Conservation (phyloP, 2,329 filamentous ascomycete genomes). For the Trichoderma cornu-damae region DNA sequence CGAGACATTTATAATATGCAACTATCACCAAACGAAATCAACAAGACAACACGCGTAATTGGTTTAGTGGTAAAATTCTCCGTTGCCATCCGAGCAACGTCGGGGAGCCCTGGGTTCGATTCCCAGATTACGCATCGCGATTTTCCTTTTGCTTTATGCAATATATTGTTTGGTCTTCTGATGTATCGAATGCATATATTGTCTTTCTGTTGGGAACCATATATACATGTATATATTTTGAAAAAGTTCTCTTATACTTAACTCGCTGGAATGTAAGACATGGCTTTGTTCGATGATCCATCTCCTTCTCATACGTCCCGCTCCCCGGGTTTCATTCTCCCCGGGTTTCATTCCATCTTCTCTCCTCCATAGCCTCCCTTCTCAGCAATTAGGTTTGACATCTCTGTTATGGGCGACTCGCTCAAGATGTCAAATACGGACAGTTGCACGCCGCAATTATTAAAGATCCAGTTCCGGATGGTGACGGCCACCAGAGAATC, state of each 20-base stretch:
- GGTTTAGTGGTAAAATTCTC: slow-evolving; percentile 33
- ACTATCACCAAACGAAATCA: fast-evolving
- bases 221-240: too few species aligned
- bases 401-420: slow-evolving; percentile 37
- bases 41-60: slow-evolving; percentile 13
- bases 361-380: slow-evolving; percentile 28
- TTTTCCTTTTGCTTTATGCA: not conserved
- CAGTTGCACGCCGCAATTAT: slow-evolving; percentile 41
- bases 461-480: slow-evolving; percentile 47
- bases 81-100: slow-evolving; percentile 30
- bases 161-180: not conserved
- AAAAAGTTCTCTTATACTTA: too few species aligned
- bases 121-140: slow-evolving; percentile 26
- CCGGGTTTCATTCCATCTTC: not conserved
- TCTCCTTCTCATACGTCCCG: too few species aligned
- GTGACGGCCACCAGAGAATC: slow-evolving; percentile 51
- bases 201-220: too few species aligned
- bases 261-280: too few species aligned
- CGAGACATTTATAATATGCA: not conserved
- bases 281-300: too few species aligned
- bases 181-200: too few species aligned
- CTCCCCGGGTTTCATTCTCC: too few species aligned
- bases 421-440: slow-evolving; percentile 46
- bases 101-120: slow-evolving; percentile 34
- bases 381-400: slow-evolving; percentile 35